phyloP scores from a whole-genome alignment of 139 green algal species.

The Chlamydomonas eustigma region DNA sequence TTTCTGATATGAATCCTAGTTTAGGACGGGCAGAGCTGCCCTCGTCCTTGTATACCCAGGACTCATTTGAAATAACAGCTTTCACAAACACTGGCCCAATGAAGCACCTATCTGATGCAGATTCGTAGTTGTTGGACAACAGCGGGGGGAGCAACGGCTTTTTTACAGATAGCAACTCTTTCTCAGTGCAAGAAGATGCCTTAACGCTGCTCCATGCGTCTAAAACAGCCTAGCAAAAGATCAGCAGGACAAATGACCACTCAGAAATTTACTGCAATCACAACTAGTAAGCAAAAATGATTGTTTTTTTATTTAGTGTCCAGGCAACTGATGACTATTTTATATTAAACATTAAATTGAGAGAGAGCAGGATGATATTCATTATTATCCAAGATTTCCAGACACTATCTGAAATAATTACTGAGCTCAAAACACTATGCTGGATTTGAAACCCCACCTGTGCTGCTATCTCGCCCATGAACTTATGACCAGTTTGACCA shows the following conservation, averaged over 20 bases:
- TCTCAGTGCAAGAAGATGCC: neutral
- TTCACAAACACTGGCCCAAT: slow-evolving; percentile 9
- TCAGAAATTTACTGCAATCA: too few relatives aligned
- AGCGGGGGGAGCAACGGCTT: slow-evolving; percentile 4
- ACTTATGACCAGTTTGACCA: slow-evolving; percentile 23
- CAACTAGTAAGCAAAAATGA: too few relatives aligned
- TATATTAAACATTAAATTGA: too few relatives aligned
- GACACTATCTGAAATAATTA: too few relatives aligned
- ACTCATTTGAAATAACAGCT: neutral
- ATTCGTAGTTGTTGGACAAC: slow-evolving; percentile 17
- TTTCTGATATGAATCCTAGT: slow-evolving; percentile 12
- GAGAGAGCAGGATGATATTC: too few relatives aligned
- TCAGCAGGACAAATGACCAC: too few relatives aligned
- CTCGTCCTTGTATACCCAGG: slow-evolving; percentile 21
- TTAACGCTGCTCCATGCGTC: neutral
- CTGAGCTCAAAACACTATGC: too few relatives aligned
- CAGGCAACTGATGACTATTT: too few relatives aligned
- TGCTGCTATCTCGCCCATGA: slow-evolving; percentile 29
- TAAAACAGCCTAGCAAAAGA: neutral
- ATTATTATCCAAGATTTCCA: too few relatives aligned
- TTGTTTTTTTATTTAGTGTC: too few relatives aligned
- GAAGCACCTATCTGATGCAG: slow-evolving; percentile 17
- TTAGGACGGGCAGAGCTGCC: slow-evolving; percentile 16
- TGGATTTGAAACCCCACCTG: too few relatives aligned
- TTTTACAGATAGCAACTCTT: neutral